These are phyloP conservation scores for Cairneyella variabilis DNA, from an alignment of 495 filamentous ascomycete genomes.

Conservation along the genomic window DNA sequence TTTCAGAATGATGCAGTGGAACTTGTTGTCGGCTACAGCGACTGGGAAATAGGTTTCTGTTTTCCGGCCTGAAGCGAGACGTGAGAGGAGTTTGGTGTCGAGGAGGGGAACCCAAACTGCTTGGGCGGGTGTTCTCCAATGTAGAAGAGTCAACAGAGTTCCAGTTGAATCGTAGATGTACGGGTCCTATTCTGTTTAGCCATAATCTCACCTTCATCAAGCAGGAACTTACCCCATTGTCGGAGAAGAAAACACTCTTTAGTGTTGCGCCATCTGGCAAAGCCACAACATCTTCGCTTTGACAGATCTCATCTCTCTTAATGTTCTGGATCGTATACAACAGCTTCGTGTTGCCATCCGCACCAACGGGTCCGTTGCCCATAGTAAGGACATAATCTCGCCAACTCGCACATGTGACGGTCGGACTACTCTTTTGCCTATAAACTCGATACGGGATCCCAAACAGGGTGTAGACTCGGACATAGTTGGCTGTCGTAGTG, in stretches of 20 bases:
- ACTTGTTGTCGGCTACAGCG: constrained; percentile 84
- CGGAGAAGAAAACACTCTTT: constrained; percentile 86
- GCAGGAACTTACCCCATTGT: constrained; percentile 62
- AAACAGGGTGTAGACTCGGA: constrained; percentile 88
- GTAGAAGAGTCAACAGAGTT: constrained; percentile 77
- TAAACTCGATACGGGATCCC: constrained; percentile 86
- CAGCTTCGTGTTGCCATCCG: constrained; percentile 69
- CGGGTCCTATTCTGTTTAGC: constrained; percentile 57
- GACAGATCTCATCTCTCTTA: constrained; percentile 86
- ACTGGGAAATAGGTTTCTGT: constrained; percentile 94
- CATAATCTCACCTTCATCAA: background rate
- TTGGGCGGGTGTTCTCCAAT: constrained; percentile 83
- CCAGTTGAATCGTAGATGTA: constrained; percentile 92
- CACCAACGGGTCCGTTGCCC: constrained; percentile 81
- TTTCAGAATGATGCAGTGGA: constrained; percentile 98
- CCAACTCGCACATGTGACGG: constrained; percentile 90
- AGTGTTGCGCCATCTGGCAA: constrained; percentile 67
- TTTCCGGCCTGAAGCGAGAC: constrained; percentile 76
- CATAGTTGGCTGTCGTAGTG: constrained; percentile 78
- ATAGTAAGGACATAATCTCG: constrained; percentile 90
- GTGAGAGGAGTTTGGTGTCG: constrained; percentile 79
- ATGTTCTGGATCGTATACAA: constrained; percentile 90
- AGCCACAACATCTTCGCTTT: constrained; percentile 87
- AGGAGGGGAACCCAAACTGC: constrained; percentile 90
- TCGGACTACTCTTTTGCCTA: constrained; percentile 81